Evolutionary conservation across 2,329 filamentous ascomycete species (phyloP).

Genomic region (Elsinoe necatrix): DNA sequence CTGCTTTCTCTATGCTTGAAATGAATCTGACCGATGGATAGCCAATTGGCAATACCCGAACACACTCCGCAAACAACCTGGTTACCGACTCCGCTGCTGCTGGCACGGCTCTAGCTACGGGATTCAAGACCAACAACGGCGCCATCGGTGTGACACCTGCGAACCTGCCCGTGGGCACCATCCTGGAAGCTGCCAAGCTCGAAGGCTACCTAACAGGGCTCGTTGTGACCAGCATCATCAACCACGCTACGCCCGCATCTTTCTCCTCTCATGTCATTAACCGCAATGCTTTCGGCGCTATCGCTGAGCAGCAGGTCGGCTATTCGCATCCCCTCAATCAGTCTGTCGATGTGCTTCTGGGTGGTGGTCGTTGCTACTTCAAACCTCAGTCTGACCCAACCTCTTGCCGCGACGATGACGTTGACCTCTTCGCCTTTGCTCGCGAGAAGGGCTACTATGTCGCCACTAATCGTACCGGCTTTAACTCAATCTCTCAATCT

Average conservation of each 20-base stretch:
- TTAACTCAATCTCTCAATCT: slow-evolving; percentile 27
- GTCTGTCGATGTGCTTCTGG: slow-evolving; percentile 34
- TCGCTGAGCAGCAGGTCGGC: slow-evolving; percentile 36
- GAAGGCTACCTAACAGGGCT: slow-evolving; percentile 35
- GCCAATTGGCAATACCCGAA: slow-evolving; percentile 27
- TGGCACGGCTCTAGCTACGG: slow-evolving; percentile 35
- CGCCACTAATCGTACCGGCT: slow-evolving; percentile 31
- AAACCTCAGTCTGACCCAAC: slow-evolving; percentile 31
- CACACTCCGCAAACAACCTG: slow-evolving; percentile 27
- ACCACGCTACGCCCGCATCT: slow-evolving; percentile 28
- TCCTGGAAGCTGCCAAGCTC: slow-evolving; percentile 35
- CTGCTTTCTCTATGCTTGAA: background rate
- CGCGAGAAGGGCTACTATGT: slow-evolving; percentile 31
- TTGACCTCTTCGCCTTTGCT: slow-evolving; percentile 33
- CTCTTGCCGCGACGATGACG: slow-evolving; percentile 33
- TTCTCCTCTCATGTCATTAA: slow-evolving; percentile 31
- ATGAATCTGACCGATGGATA: slow-evolving; percentile 16
- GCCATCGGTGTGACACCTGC: slow-evolving; percentile 31
- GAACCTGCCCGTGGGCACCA: slow-evolving; percentile 31
- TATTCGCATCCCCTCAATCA: slow-evolving; percentile 34
- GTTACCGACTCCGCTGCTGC: slow-evolving; percentile 37
- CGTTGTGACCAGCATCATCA: slow-evolving; percentile 37
- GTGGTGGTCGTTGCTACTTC: slow-evolving; percentile 37
- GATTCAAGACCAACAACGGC: slow-evolving; percentile 35
- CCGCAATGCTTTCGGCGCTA: slow-evolving; percentile 31